Percentiles rank a stretch among this genome's conserved stretches.
phyloP scores from a whole-genome alignment of 2,329 filamentous ascomycete genomes.

The Neopestalotiopsis sp. region DNA sequence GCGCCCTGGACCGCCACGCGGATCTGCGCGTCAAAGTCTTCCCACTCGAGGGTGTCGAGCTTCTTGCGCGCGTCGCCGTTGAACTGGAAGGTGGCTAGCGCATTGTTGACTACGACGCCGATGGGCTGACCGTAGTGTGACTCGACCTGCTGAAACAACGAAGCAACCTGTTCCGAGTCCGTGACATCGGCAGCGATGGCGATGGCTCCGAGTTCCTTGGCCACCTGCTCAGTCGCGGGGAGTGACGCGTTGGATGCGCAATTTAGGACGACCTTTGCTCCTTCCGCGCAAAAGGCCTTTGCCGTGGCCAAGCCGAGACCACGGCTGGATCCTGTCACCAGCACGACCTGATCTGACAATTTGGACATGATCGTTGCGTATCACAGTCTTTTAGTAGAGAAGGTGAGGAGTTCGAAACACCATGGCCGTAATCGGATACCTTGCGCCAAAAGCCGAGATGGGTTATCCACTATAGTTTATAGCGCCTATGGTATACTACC shows the following conservation, averaged over 20 bases:
- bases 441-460: background rate
- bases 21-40: conserved; percentile 16
- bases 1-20: conserved; percentile 16
- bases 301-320: conserved; percentile 18
- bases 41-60: conserved; percentile 13
- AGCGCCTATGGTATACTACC: too few species aligned
- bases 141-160: conserved; percentile 8
- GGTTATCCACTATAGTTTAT: too few species aligned
- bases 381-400: background rate
- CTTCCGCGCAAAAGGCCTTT: conserved; percentile 11
- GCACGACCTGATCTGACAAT: conserved; percentile 12
- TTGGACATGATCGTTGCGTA: background rate
- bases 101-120: conserved; percentile 18
- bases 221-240: background rate
- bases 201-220: conserved; percentile 11
- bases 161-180: background rate
- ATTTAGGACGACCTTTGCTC: conserved; percentile 16
- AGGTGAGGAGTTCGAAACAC: background rate
- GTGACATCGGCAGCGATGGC: conserved; percentile 20
- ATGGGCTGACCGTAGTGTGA: background rate
- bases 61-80: conserved; percentile 17
- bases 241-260: background rate
- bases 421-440: background rate
- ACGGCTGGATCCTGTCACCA: conserved; percentile 18
- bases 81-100: conserved; percentile 17